Evolutionary conservation across 2,329 filamentous ascomycete species (phyloP).

Genomic region (Aspergillus sp.): DNA sequence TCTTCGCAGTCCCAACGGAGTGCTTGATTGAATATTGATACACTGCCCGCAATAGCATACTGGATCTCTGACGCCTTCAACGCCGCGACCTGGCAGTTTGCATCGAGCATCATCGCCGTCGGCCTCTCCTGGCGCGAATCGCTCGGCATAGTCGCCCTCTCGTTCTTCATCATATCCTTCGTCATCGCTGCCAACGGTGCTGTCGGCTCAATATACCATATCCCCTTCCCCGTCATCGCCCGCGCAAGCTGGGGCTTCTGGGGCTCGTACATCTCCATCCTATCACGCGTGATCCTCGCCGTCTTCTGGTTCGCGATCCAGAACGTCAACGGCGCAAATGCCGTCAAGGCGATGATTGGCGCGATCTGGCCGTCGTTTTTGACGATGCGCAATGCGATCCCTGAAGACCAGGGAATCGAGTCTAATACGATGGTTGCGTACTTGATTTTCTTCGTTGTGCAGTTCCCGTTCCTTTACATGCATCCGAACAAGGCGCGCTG

Average conservation of each 20-base stretch:
- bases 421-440: conserved; percentile 47
- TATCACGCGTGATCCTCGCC: conserved; percentile 55
- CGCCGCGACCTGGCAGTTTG: conserved; percentile 56
- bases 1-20: too few species aligned
- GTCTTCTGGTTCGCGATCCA: conserved; percentile 67
- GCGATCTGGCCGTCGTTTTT: conserved; percentile 52
- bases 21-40: not conserved
- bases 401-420: conserved; percentile 45
- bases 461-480: conserved; percentile 47
- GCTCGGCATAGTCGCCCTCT: conserved; percentile 50
- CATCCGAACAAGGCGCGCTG: conserved; percentile 42
- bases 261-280: conserved; percentile 56
- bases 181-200: conserved; percentile 64
- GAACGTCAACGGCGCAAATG: conserved; percentile 61
- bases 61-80: conserved; percentile 56
- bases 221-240: conserved; percentile 57
- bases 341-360: conserved; percentile 52
- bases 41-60: conserved; percentile 38
- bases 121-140: conserved; percentile 56
- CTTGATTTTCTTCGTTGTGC: conserved; percentile 46
- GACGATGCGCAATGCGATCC: conserved; percentile 38
- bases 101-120: conserved; percentile 49
- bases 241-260: conserved; percentile 59
- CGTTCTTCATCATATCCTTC: conserved; percentile 55
- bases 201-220: conserved; percentile 52